These are phyloP conservation scores for Suillus subalutaceus DNA, from an alignment of 768 basidiomycete species.

Conservation along the genomic window DNA sequence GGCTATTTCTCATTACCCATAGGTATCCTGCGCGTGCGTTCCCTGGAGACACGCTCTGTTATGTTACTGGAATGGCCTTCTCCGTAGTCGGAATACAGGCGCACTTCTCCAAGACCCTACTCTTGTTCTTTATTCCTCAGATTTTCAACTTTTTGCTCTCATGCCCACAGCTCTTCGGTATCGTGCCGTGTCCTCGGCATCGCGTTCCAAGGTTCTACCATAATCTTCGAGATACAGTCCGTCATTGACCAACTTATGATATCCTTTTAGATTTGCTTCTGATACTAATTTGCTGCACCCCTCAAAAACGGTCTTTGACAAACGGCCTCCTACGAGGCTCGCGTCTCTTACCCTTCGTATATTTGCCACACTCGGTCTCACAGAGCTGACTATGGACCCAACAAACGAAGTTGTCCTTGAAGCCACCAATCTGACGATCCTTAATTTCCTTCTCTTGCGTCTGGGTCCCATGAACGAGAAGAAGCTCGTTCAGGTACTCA, in stretches of 20 bases:
- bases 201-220: slow-evolving; percentile 76
- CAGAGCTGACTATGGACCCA: slow-evolving; percentile 60
- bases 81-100: slow-evolving; percentile 97
- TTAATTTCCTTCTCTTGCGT: slow-evolving; percentile 81
- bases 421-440: slow-evolving; percentile 87
- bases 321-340: slow-evolving; percentile 55
- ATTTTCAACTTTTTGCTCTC: slow-evolving; percentile 97
- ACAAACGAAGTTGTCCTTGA: slow-evolving; percentile 62
- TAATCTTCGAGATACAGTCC: neutral
- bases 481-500: slow-evolving; percentile 70
- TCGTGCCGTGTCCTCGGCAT: slow-evolving; percentile 94
- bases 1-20: neutral
- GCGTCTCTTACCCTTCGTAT: slow-evolving; percentile 58
- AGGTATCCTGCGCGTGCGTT: slow-evolving; percentile 98
- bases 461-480: slow-evolving; percentile 89
- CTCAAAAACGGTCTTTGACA: slow-evolving; percentile 62
- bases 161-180: slow-evolving; percentile 90
- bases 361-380: slow-evolving; percentile 65
- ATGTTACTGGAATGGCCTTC: slow-evolving; percentile 98
- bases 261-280: slow-evolving; percentile 64
- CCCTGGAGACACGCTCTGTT: slow-evolving; percentile 97
- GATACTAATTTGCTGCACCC: slow-evolving; percentile 79
- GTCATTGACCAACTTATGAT: neutral
- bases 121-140: slow-evolving; percentile 97
- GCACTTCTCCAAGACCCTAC: slow-evolving; percentile 95